A percentile compares a stretch with the other conserved stretches of the same genome.
phyloP scores from a whole-genome alignment of 2,329 filamentous ascomycete species.

The Thelonectria olida region DNA sequence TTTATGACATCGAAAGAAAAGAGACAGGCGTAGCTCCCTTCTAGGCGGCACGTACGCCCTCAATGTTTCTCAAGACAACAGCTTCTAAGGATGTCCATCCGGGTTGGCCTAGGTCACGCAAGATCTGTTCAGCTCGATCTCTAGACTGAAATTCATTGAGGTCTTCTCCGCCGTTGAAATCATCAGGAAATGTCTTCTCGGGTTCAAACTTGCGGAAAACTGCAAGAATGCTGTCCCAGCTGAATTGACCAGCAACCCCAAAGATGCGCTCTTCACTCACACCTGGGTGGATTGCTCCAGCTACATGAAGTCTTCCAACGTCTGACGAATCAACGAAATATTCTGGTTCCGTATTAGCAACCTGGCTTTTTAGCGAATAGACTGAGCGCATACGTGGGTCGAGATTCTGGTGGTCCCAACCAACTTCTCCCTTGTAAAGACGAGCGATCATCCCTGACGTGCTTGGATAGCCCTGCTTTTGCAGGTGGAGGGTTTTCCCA shows the following conservation, averaged over 20 bases:
- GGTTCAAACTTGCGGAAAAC: slow-evolving; percentile 38
- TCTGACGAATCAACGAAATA: slow-evolving; percentile 59
- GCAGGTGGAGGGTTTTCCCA: slow-evolving; percentile 28
- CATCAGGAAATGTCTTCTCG: slow-evolving; percentile 27
- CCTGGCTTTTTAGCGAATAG: accelerated
- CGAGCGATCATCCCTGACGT: slow-evolving; percentile 24
- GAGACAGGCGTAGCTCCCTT: too few relatives aligned
- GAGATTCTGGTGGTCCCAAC: background rate
- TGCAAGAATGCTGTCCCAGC: slow-evolving; percentile 53
- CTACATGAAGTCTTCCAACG: slow-evolving; percentile 60
- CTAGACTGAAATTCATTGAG: background rate
- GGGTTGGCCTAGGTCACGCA: slow-evolving; percentile 1
- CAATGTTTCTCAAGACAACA: background rate
- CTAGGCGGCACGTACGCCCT: background rate
- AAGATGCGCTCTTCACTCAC: slow-evolving; percentile 62
- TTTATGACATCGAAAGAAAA: too few relatives aligned
- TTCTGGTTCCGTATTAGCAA: slow-evolving; percentile 40
- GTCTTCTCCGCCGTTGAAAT: slow-evolving; percentile 32
- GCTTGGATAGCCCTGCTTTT: slow-evolving; percentile 29
- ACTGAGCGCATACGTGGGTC: background rate
- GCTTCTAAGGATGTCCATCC: slow-evolving; percentile 8
- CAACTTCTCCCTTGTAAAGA: slow-evolving; percentile 29
- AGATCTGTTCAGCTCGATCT: background rate
- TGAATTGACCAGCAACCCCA: slow-evolving; percentile 58
- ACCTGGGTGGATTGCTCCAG: slow-evolving; percentile 56